phyloP scores from a whole-genome alignment of 2,329 filamentous ascomycete species.

The Paecilomyces fulvus region DNA sequence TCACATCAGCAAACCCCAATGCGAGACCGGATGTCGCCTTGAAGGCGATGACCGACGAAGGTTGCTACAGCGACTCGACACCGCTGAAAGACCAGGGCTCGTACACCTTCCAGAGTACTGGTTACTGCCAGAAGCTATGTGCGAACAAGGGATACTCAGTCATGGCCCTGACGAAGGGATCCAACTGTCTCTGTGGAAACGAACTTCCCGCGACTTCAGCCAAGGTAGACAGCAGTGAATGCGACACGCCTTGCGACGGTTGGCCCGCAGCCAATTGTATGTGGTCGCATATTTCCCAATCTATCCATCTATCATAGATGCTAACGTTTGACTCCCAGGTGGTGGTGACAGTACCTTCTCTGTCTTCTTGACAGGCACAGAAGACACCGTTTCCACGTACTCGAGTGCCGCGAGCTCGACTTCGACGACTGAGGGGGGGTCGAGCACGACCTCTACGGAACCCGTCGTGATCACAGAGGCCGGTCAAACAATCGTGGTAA shows the following conservation, averaged over 20 bases:
- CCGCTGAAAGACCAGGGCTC: slow-evolving; percentile 41
- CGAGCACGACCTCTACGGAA: slow-evolving; percentile 21
- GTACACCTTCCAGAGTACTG: slow-evolving; percentile 46
- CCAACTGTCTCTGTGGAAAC: slow-evolving; percentile 66
- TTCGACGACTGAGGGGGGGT: slow-evolving; percentile 3
- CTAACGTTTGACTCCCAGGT: slow-evolving; percentile 36
- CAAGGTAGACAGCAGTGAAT: slow-evolving; percentile 51
- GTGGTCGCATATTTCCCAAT: slow-evolving; percentile 17
- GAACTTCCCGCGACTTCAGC: slow-evolving; percentile 52
- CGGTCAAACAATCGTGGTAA: slow-evolving; percentile 28
- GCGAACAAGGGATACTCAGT: slow-evolving; percentile 44
- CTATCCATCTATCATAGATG: not conserved
- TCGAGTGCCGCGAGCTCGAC: slow-evolving; percentile 12
- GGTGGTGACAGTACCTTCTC: slow-evolving; percentile 48
- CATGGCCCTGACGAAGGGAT: slow-evolving; percentile 53
- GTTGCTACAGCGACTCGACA: slow-evolving; percentile 45
- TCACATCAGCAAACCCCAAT: slow-evolving; percentile 11
- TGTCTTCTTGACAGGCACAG: slow-evolving; percentile 45
- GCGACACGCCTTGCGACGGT: slow-evolving; percentile 58
- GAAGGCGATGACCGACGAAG: slow-evolving; percentile 25
- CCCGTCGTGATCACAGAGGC: slow-evolving; percentile 32
- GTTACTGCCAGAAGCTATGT: slow-evolving; percentile 49
- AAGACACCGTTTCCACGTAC: slow-evolving; percentile 26
- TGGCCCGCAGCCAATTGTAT: slow-evolving; percentile 58
- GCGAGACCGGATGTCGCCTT: not conserved